Evolutionary conservation across 106 monocot species (phyloP).

Genomic region (Allium sativum): DNA sequence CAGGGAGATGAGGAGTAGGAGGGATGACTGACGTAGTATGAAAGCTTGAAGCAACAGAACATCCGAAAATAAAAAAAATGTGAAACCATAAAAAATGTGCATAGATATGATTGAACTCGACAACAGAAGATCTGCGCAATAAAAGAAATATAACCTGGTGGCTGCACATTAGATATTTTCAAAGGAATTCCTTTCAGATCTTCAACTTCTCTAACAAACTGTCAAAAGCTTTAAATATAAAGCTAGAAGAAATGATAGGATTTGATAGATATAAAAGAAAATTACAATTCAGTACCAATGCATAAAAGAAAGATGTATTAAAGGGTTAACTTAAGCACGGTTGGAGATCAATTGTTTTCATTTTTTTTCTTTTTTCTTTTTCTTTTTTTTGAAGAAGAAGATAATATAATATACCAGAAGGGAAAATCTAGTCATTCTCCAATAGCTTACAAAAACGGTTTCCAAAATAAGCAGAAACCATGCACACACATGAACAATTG

Average conservation of each 20-base stretch:
- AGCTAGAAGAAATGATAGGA: slow-evolving; percentile 45
- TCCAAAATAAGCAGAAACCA: too few relatives aligned
- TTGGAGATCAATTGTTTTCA: too few relatives aligned
- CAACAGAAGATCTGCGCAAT: neutral
- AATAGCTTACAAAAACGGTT: too few relatives aligned
- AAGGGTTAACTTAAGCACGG: too few relatives aligned
- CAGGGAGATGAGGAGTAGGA: slow-evolving; percentile 79
- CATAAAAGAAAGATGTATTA: too few relatives aligned
- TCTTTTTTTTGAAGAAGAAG: too few relatives aligned
- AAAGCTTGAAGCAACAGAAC: slow-evolving; percentile 36
- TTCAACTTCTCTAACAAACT: slow-evolving; percentile 50
- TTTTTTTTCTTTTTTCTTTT: too few relatives aligned
- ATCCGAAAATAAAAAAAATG: neutral
- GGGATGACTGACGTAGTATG: slow-evolving; percentile 72
- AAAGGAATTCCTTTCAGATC: slow-evolving; percentile 74
- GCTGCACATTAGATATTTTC: slow-evolving; percentile 74
- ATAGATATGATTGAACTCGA: neutral
- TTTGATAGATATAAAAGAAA: slow-evolving; percentile 23
- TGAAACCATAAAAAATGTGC: neutral
- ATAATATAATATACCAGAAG: too few relatives aligned
- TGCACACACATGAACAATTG: too few relatives aligned
- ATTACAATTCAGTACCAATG: neutral
- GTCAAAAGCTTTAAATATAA: slow-evolving; percentile 56
- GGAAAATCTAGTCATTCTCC: too few relatives aligned
- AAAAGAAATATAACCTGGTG: slow-evolving; percentile 41